A percentile compares a stretch with the other conserved stretches of the same genome.
Conservation (phyloP, 768 basidiomycete genomes). For the Podaxis mareebaensis region DNA sequence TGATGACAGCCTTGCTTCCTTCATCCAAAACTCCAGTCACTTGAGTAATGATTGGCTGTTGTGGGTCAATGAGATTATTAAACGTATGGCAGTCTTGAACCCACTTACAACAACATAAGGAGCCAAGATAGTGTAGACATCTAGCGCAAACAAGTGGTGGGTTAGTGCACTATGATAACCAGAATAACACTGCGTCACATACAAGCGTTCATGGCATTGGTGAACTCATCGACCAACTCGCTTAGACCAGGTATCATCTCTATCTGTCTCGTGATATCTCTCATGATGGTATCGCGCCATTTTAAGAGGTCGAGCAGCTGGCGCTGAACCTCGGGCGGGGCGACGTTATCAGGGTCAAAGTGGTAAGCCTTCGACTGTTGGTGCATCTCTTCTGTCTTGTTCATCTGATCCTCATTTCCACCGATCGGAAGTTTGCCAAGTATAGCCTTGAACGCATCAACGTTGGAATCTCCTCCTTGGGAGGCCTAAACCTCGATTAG, state of each 20-base stretch:
- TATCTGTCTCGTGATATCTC: constrained; percentile 53
- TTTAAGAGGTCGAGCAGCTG: constrained; percentile 55
- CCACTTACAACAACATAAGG: constrained; percentile 57
- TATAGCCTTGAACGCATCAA: constrained; percentile 41
- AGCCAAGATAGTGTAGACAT: constrained; percentile 66
- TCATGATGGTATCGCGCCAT: constrained; percentile 64
- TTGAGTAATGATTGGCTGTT: constrained; percentile 60
- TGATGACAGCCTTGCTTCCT: constrained; percentile 69
- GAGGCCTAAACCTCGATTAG: constrained; percentile 25
- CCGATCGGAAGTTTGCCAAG: constrained; percentile 50
- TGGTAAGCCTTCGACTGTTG: constrained; percentile 57
- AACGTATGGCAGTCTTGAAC: neutral
- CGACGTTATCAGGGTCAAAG: constrained; percentile 62
- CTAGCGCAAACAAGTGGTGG: constrained; percentile 28
- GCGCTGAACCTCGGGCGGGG: constrained; percentile 63
- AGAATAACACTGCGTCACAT: constrained; percentile 21
- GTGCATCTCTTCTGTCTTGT: constrained; percentile 57
- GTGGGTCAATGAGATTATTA: neutral
- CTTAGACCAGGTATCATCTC: constrained; percentile 66
- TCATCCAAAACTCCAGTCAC: constrained; percentile 57
- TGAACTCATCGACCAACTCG: constrained; percentile 58
- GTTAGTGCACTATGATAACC: neutral
- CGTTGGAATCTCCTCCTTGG: constrained; percentile 34
- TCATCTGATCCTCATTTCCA: constrained; percentile 51
- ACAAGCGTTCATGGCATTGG: constrained; percentile 70